These are phyloP conservation scores for Saccharomyces pastorianus DNA, from an alignment of 1,139 yeast species.

Conservation along the genomic window DNA sequence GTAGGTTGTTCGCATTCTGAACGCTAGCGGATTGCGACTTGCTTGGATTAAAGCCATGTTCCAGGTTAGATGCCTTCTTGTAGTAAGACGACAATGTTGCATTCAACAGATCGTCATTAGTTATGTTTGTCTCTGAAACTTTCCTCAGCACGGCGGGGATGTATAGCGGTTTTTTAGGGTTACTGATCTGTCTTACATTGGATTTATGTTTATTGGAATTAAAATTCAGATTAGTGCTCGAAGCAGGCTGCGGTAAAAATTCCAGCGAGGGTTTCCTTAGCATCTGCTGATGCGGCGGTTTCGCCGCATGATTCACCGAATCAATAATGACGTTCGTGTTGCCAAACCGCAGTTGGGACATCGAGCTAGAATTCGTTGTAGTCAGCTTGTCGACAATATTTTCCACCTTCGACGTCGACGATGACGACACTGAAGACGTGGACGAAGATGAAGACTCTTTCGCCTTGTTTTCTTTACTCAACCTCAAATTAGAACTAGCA, in stretches of 20 bases:
- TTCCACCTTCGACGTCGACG: not conserved
- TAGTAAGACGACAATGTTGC: conserved; percentile 4
- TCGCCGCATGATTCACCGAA: conserved; percentile 4
- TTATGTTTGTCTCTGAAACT: conserved; percentile 36
- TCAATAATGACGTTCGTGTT: conserved; percentile 16
- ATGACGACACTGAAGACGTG: not conserved
- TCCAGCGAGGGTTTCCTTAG: conserved; percentile 14
- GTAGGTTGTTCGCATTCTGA: not conserved
- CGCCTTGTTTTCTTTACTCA: not conserved
- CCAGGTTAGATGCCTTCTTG: not conserved
- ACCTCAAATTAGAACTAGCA: not conserved
- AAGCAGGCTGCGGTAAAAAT: conserved; percentile 12
- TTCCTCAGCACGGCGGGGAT: conserved; percentile 82
- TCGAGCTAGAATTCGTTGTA: conserved; percentile 7
- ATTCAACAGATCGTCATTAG: conserved; percentile 30
- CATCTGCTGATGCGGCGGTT: not conserved
- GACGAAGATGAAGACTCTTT: not conserved
- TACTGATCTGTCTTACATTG: conserved; percentile 47
- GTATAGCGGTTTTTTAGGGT: conserved; percentile 77
- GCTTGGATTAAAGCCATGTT: not conserved
- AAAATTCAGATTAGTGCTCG: not conserved
- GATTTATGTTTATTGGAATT: conserved; percentile 11
- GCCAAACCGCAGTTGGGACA: conserved; percentile 17
- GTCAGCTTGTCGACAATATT: not conserved
- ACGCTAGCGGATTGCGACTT: not conserved